Conservation (phyloP, 2,329 filamentous ascomycete genomes). For the Zymoseptoria brevis region DNA sequence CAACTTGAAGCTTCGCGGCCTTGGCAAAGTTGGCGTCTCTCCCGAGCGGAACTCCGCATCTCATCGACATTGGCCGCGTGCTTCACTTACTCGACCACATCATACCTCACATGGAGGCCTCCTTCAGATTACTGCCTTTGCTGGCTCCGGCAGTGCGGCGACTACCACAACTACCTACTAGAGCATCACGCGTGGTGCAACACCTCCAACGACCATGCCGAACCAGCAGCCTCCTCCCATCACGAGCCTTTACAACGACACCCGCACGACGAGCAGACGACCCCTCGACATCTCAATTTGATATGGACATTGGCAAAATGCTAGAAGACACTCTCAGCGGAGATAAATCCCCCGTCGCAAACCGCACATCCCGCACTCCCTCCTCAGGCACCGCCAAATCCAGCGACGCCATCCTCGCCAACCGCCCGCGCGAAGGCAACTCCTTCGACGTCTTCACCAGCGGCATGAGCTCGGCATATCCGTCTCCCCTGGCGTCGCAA, state of each 20-base stretch:
- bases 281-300: background rate
- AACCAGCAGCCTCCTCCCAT: background rate
- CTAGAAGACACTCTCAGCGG: constrained; percentile 23
- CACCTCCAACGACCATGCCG: constrained; percentile 8
- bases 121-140: constrained; percentile 14
- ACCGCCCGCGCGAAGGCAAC: constrained; percentile 16
- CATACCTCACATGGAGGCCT: constrained; percentile 24
- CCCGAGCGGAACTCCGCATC: background rate
- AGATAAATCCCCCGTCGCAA: constrained; percentile 20
- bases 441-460: constrained; percentile 14
- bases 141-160: constrained; percentile 15
- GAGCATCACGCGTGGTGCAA: constrained; percentile 8
- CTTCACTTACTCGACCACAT: background rate
- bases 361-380: background rate
- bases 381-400: background rate
- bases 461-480: constrained; percentile 2
- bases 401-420: constrained; percentile 13
- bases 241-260: constrained; percentile 18
- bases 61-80: background rate
- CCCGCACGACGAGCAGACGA: constrained; percentile 8
- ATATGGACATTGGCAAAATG: background rate
- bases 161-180: constrained; percentile 3
- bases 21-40: background rate
- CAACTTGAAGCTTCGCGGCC: background rate
- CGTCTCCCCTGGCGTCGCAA: background rate